phyloP scores from a whole-genome alignment of 2,329 filamentous ascomycete genomes.

The Pestalotiopsis sp. region DNA sequence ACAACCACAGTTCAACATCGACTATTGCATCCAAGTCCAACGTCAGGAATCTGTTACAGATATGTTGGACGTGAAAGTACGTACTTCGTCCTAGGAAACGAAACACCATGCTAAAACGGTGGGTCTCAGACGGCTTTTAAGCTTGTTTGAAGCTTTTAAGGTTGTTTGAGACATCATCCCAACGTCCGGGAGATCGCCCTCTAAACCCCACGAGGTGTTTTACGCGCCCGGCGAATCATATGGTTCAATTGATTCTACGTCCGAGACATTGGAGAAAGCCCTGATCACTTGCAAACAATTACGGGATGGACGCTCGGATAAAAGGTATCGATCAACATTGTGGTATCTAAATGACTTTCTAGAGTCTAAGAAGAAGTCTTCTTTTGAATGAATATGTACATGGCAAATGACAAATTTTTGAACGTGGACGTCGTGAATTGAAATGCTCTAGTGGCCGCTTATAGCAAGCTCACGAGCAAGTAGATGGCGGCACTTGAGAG shows the following conservation, averaged over 20 bases:
- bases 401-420: neutral
- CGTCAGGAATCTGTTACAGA: no score
- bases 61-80: neutral
- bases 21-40: no score
- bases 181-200: neutral
- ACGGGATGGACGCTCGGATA: neutral
- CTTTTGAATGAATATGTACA: neutral
- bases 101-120: neutral
- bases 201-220: neutral
- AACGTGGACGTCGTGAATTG: constrained; percentile 3
- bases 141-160: neutral
- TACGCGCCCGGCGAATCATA: neutral
- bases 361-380: neutral
- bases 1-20: no score
- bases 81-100: neutral
- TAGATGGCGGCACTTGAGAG: constrained; percentile 1
- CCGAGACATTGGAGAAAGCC: neutral
- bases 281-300: neutral
- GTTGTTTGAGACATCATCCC: neutral
- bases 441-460: neutral
- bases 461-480: constrained; percentile 6
- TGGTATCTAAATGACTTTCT: constrained; percentile 1
- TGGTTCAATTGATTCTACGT: neutral
- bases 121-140: neutral
- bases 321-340: neutral